Evolutionary conservation across 306 rosid genomes (phyloP).

Genomic region (Fragaria ananassa): DNA sequence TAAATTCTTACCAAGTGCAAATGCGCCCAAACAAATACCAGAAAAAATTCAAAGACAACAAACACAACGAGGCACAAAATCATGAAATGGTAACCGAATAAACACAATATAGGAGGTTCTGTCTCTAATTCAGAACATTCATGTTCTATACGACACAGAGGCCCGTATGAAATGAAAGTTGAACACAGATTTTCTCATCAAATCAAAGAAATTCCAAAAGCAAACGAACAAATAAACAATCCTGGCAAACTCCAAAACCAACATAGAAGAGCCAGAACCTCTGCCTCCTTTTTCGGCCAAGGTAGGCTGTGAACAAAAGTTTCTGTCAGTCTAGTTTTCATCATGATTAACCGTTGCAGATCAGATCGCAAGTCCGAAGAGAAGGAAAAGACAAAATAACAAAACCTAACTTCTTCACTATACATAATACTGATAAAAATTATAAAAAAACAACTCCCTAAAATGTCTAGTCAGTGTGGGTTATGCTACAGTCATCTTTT

Average conservation of each 20-base stretch:
- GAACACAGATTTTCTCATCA: not conserved
- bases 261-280: conserved; percentile 8
- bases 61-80: not conserved
- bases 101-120: not conserved
- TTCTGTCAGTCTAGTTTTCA: not conserved
- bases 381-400: not conserved
- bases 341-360: conserved; percentile 8
- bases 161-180: not conserved
- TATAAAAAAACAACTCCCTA: conserved; percentile 23
- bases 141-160: not conserved
- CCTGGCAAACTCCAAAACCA: conserved; percentile 2
- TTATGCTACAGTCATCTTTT: conserved; percentile 31
- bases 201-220: not conserved
- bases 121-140: not conserved
- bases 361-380: not conserved
- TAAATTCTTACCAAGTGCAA: too few species aligned
- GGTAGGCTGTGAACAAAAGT: not conserved
- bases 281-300: not conserved
- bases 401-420: conserved; percentile 13
- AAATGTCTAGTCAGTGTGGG: conserved; percentile 28
- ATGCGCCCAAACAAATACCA: not conserved
- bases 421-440: conserved; percentile 24
- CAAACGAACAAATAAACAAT: not conserved
- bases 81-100: not conserved
- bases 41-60: not conserved